These are phyloP conservation scores for Gaertneriomyces sp. DNA, from an alignment of 192 early-diverging fungal species.

Conservation along the genomic window DNA sequence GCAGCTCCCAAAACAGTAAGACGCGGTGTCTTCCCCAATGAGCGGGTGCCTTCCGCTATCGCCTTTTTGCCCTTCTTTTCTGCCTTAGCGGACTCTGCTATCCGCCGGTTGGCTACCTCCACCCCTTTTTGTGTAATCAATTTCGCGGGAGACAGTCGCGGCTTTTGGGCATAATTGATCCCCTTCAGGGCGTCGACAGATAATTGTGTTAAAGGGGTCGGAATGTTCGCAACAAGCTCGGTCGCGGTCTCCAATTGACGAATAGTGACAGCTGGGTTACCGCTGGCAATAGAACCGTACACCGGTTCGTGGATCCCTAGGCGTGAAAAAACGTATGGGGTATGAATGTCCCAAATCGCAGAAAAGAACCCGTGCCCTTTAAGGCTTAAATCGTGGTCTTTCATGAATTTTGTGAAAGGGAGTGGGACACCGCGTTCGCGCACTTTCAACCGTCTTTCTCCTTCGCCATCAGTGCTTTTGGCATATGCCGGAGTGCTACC, in stretches of 20 bases:
- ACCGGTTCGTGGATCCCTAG: slow-evolving; percentile 56
- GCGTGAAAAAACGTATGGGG: slow-evolving; percentile 39
- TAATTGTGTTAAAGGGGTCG: slow-evolving; percentile 28
- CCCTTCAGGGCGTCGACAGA: slow-evolving; percentile 17
- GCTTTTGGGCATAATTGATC: slow-evolving; percentile 32
- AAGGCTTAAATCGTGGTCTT: slow-evolving; percentile 29
- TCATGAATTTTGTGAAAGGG: slow-evolving; percentile 32
- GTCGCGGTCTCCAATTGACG: slow-evolving; percentile 26
- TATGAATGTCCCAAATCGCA: slow-evolving; percentile 42
- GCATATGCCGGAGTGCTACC: slow-evolving; percentile 6
- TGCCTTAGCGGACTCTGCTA: slow-evolving; percentile 1
- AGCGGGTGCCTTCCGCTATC: background rate
- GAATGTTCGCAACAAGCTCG: slow-evolving; percentile 18
- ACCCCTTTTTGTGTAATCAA: slow-evolving; percentile 30
- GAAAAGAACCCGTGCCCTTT: slow-evolving; percentile 48
- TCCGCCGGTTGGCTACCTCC: slow-evolving; percentile 3
- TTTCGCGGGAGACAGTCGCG: slow-evolving; percentile 1
- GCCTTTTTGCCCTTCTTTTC: slow-evolving; percentile 24
- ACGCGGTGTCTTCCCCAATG: slow-evolving; percentile 28
- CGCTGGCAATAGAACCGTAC: slow-evolving; percentile 28
- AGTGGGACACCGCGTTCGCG: slow-evolving; percentile 17
- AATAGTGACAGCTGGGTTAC: background rate
- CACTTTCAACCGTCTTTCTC: slow-evolving; percentile 30
- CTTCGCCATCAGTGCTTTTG: slow-evolving; percentile 14
- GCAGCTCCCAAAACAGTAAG: slow-evolving; percentile 37